These are phyloP conservation scores for Pichia occidentalis DNA, from an alignment of 805 yeast genomes.

Conservation along the genomic window DNA sequence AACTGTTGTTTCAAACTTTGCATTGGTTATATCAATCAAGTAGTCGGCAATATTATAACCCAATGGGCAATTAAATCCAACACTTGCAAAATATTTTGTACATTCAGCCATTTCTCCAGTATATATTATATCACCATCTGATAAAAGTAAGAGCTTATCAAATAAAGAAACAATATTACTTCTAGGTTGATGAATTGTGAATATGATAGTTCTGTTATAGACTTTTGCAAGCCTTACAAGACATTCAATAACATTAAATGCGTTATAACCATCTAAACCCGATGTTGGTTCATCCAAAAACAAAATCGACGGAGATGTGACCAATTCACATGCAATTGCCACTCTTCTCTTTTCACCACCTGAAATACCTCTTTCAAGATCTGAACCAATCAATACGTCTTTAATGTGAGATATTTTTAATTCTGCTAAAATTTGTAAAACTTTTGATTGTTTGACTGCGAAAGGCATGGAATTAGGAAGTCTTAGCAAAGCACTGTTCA, in stretches of 20 bases:
- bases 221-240: conserved; percentile 72
- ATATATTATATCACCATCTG: conserved; percentile 80
- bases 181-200: conserved; percentile 96
- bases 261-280: conserved; percentile 91
- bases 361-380: conserved; percentile 83
- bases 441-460: conserved; percentile 68
- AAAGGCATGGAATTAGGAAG: conserved; percentile 77
- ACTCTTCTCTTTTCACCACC: conserved; percentile 93
- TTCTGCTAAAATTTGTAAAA: conserved; percentile 77
- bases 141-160: conserved; percentile 71
- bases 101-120: conserved; percentile 80
- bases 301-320: conserved; percentile 77
- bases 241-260: conserved; percentile 82
- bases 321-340: conserved; percentile 88
- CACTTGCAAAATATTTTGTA: conserved; percentile 62
- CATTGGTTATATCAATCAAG: conserved; percentile 83
- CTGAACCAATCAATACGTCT: conserved; percentile 83
- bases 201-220: conserved; percentile 79
- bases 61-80: conserved; percentile 77
- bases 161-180: conserved; percentile 90
- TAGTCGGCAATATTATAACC: conserved; percentile 95
- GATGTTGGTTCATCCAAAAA: conserved; percentile 93
- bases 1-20: conserved; percentile 23
- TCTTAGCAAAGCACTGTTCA: conserved; percentile 83
- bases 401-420: conserved; percentile 76